phyloP scores from a whole-genome alignment of 148 eudicot species.

The Rhododendron williamsianum region DNA sequence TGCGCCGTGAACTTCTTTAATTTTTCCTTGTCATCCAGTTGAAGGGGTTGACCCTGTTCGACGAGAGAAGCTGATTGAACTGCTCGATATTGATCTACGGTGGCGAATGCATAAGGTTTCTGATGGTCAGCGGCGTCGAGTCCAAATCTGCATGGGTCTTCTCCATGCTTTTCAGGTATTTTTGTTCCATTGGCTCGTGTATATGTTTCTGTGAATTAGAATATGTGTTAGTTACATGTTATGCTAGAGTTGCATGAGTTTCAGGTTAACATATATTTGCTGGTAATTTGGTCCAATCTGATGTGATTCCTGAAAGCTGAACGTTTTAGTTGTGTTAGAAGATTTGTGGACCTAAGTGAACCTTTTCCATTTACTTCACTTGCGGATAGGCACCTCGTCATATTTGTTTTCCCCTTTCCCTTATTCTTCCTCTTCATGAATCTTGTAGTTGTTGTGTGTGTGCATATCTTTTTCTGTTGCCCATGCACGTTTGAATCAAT shows the following conservation, averaged over 20 bases:
- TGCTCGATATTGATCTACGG: constrained; percentile 80
- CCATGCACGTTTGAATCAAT: background rate
- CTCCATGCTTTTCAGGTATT: constrained; percentile 86
- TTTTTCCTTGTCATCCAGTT: constrained; percentile 39
- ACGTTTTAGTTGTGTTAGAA: background rate
- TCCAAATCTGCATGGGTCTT: constrained; percentile 98
- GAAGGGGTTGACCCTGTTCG: constrained; percentile 84
- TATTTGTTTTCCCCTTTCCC: background rate
- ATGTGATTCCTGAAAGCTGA: background rate
- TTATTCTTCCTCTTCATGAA: background rate
- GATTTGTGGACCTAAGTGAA: background rate
- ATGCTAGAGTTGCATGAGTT: background rate
- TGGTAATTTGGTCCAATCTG: background rate
- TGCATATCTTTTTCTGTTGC: background rate
- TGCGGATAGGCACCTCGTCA: background rate
- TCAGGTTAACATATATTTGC: background rate
- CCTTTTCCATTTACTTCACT: background rate
- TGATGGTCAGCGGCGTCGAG: constrained; percentile 95
- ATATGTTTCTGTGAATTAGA: background rate
- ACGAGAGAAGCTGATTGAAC: constrained; percentile 73
- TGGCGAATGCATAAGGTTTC: constrained; percentile 99
- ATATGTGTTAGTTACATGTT: background rate
- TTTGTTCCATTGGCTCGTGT: background rate
- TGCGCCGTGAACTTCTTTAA: background rate
- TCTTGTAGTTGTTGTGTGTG: background rate